Evolutionary conservation across 805 yeast species (phyloP).

Genomic region (Lipomyces yamadae): DNA sequence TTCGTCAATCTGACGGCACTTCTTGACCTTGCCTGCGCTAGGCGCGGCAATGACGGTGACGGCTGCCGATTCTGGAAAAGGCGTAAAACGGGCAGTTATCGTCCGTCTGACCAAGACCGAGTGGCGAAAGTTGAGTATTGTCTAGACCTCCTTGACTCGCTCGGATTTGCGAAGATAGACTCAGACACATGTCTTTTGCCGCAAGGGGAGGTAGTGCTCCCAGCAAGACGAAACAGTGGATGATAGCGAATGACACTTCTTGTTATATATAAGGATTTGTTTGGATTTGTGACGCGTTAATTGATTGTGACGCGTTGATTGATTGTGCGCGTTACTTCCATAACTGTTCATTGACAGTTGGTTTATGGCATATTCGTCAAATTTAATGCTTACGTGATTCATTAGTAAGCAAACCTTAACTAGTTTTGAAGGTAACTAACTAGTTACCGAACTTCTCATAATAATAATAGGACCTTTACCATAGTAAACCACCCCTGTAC

Average conservation of each 20-base stretch:
- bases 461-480: neutral
- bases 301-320: no score
- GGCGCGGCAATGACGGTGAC: neutral
- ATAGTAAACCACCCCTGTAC: neutral
- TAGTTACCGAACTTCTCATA: no score
- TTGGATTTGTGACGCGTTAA: neutral
- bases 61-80: conserved; percentile 3
- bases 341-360: no score
- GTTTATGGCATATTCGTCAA: neutral
- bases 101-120: neutral
- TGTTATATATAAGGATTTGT: no score
- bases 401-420: neutral
- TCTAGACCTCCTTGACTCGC: neutral
- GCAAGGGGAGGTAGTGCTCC: no score
- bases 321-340: no score
- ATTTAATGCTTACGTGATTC: no score
- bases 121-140: neutral
- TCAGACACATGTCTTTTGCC: neutral
- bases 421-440: neutral
- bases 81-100: neutral
- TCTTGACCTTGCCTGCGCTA: conserved; percentile 1
- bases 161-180: neutral
- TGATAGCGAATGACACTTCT: neutral
- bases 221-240: neutral
- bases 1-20: neutral